Percentiles rank a stretch among this genome's conserved stretches.
Evolutionary conservation across 2,329 filamentous ascomycete species (phyloP).

Genomic region (Delphinella strobiligena): DNA sequence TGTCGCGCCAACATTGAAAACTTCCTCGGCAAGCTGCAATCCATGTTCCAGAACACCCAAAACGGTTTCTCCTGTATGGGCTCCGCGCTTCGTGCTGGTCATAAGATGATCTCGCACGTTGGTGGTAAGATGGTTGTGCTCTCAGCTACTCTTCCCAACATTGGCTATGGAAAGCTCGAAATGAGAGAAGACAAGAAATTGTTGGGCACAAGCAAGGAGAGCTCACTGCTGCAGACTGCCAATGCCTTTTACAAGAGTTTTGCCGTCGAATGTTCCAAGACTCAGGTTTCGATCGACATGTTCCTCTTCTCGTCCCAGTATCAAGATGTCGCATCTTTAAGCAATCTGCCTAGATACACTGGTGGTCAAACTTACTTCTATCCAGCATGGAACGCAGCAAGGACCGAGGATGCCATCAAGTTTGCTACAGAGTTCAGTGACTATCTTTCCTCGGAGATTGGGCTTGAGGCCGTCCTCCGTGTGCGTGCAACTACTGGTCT

Average conservation of each 20-base stretch:
- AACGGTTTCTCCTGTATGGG: constrained; percentile 89
- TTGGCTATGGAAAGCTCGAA: constrained; percentile 80
- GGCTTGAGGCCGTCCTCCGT: constrained; percentile 86
- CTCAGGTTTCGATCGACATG: constrained; percentile 97
- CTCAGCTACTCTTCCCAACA: constrained; percentile 77
- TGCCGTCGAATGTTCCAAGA: constrained; percentile 96
- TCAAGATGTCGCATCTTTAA: constrained; percentile 91
- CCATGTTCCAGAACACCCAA: constrained; percentile 94
- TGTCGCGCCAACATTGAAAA: constrained; percentile 82
- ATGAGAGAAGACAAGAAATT: constrained; percentile 95
- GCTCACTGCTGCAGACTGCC: constrained; percentile 71
- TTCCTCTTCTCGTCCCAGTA: constrained; percentile 94
- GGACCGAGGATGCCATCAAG: constrained; percentile 92
- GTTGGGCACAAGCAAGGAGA: constrained; percentile 87
- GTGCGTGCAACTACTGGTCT: constrained; percentile 90
- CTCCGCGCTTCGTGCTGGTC: constrained; percentile 78
- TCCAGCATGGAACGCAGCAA: constrained; percentile 89
- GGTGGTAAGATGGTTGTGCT: constrained; percentile 92
- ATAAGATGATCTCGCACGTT: constrained; percentile 88
- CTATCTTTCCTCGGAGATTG: constrained; percentile 92
- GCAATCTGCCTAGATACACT: constrained; percentile 89
- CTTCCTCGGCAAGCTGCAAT: constrained; percentile 80
- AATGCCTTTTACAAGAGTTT: constrained; percentile 99
- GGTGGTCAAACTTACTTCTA: constrained; percentile 98
- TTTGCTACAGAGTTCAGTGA: constrained; percentile 96